phyloP scores from a whole-genome alignment of 371 early-diverging fungal species.

The Chytridium lagenaria region DNA sequence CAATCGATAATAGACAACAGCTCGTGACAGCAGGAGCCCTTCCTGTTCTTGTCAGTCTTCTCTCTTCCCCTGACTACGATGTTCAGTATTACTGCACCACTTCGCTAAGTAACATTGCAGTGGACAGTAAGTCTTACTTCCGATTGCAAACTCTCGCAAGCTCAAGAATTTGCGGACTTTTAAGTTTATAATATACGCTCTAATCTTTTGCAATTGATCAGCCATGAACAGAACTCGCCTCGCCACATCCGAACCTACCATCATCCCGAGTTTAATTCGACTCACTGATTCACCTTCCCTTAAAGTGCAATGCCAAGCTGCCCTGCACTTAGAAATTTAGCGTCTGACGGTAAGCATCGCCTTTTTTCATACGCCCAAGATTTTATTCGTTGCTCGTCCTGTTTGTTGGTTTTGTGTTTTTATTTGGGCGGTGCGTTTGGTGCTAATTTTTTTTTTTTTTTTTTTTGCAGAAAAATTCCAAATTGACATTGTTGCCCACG shows the following conservation, averaged over 20 bases:
- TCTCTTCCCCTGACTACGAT: slow-evolving; percentile 83
- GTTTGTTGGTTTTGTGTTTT: too few relatives aligned
- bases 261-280: slow-evolving; percentile 79
- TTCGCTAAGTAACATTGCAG: slow-evolving; percentile 90
- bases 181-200: too few relatives aligned
- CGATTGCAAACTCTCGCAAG: too few relatives aligned
- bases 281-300: slow-evolving; percentile 80
- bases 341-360: slow-evolving; percentile 66
- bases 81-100: slow-evolving; percentile 92
- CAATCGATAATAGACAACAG: slow-evolving; percentile 81
- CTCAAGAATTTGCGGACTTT: too few relatives aligned
- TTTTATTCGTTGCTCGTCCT: too few relatives aligned
- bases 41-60: slow-evolving; percentile 79
- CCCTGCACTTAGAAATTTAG: slow-evolving; percentile 89
- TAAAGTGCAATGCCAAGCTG: slow-evolving; percentile 90
- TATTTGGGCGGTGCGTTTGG: too few relatives aligned
- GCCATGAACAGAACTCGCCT: slow-evolving; percentile 71
- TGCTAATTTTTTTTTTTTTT: neutral
- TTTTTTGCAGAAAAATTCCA: slow-evolving; percentile 76
- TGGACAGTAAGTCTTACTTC: slow-evolving; percentile 76
- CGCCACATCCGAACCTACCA: slow-evolving; percentile 75
- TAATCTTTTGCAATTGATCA: too few relatives aligned
- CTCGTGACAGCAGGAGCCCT: slow-evolving; percentile 87
- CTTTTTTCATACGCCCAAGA: neutral
- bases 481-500: slow-evolving; percentile 78